Evolutionary conservation across 2,329 filamentous ascomycete species (phyloP).

Genomic region (Aspergillus ibericus): DNA sequence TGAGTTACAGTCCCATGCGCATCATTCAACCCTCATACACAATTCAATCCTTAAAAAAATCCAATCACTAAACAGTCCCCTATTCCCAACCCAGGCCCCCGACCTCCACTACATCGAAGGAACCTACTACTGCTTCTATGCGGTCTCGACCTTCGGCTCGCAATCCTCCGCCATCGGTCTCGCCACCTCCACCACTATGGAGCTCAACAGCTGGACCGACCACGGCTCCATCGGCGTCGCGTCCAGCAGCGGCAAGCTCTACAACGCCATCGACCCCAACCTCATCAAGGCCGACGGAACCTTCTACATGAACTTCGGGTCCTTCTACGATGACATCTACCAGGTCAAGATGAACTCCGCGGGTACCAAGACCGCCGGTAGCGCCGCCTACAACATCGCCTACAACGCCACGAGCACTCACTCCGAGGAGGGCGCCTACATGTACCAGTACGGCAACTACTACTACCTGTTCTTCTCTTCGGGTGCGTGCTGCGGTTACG

Average conservation of each 20-base stretch:
- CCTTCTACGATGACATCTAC: slow-evolving; percentile 67
- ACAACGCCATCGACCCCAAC: slow-evolving; percentile 64
- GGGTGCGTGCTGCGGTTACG: slow-evolving; percentile 62
- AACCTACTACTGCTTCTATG: slow-evolving; percentile 66
- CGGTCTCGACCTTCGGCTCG: slow-evolving; percentile 61
- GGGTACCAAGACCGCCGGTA: slow-evolving; percentile 29
- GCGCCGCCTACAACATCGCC: slow-evolving; percentile 51
- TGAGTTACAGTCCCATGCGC: slow-evolving; percentile 21
- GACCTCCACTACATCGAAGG: slow-evolving; percentile 59
- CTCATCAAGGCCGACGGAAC: slow-evolving; percentile 45
- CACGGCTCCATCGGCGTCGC: slow-evolving; percentile 34
- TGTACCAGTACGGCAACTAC: slow-evolving; percentile 56
- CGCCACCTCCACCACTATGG: slow-evolving; percentile 50
- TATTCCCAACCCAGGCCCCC: slow-evolving; percentile 56
- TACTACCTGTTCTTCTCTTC: slow-evolving; percentile 66
- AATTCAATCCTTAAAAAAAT: not conserved
- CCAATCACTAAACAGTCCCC: no score
- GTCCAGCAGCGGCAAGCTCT: slow-evolving; percentile 46
- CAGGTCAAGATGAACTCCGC: slow-evolving; percentile 52
- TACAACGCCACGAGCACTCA: slow-evolving; percentile 54
- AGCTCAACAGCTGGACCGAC: slow-evolving; percentile 35
- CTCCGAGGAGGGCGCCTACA: slow-evolving; percentile 58
- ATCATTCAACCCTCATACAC: not conserved
- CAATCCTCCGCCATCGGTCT: slow-evolving; percentile 64
- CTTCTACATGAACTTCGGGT: slow-evolving; percentile 63